Base-by-base conservation (phyloP, 2,329 filamentous ascomycete species). In the Pestalotiopsis sp. region DNA sequence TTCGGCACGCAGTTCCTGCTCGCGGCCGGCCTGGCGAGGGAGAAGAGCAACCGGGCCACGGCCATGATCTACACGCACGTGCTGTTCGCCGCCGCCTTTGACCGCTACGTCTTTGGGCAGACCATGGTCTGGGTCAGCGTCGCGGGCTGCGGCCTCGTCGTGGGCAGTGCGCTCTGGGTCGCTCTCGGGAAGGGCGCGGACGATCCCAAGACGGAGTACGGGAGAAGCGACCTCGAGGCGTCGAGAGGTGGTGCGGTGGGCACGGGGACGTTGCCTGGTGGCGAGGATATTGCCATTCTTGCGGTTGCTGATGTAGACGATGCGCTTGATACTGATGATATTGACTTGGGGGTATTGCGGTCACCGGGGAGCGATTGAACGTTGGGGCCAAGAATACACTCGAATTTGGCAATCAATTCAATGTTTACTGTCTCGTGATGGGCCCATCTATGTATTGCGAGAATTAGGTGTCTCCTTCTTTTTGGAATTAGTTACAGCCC, bases 1-100 rank as follows among this genome's bases (percentile, higher is more conserved):
- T 95, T 97, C 76, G 78, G 92, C 25, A 92, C 95, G 88, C 95
- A 97, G 86, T 94, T 94, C 73, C 84, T 97, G n/a, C 83, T 97
- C 20, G 96, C 94, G 1, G 87, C 89, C 0, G 94, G 93, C 0
- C 81, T 98, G 62, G 82, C 91, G 27, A 89, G 91, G 70, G 92
- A 95, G 75, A 91, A 91, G 70, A 86, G 85, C 23, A 88, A 89
- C 72, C 80, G 85, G 58, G 87, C 87, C 7, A 88, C 86, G 17
- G 82, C 84, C 66, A 89, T 90, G 87, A 79, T 88, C 4, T 89
- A 88, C 69, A 87, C 86, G 6, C 84, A 88, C 60, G 87, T 89
- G 82, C 75, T 89, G 49, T 89, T 88, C 72, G 86, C 86, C 0
- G 84, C 83, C 1, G 81, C 78, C 57, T 86, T 87, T 71, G 86